phyloP scores from a whole-genome alignment of 768 basidiomycete species.

The Lactarius evosmus region DNA sequence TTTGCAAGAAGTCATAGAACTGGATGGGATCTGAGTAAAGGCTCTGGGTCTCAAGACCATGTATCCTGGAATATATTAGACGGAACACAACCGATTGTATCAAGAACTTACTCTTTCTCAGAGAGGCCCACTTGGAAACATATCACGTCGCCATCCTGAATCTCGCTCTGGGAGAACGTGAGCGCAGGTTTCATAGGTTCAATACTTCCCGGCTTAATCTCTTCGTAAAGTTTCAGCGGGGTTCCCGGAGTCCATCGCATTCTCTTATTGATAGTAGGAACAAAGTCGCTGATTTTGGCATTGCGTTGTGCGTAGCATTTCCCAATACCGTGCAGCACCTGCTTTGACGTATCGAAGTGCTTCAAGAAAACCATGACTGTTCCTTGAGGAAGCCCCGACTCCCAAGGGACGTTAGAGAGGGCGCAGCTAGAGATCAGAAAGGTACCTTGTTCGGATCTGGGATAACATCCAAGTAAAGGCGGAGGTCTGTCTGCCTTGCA shows the following conservation, averaged over 20 bases:
- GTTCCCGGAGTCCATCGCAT: constrained; percentile 97
- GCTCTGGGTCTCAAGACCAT: constrained; percentile 84
- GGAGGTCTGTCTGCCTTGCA: constrained; percentile 88
- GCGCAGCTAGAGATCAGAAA: background rate
- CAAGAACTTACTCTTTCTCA: constrained; percentile 82
- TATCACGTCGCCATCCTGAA: constrained; percentile 98
- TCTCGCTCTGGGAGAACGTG: constrained; percentile 96
- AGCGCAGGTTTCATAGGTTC: constrained; percentile 94
- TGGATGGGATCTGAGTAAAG: constrained; percentile 87
- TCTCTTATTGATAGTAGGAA: constrained; percentile 81
- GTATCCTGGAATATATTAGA: constrained; percentile 48
- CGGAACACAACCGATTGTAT: background rate
- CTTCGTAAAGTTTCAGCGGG: constrained; percentile 94
- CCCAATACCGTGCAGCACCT: constrained; percentile 79
- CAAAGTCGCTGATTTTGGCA: constrained; percentile 86
- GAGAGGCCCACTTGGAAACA: constrained; percentile 96
- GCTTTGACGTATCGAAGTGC: constrained; percentile 93
- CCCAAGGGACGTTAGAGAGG: constrained; percentile 19
- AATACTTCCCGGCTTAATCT: constrained; percentile 99
- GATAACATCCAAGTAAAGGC: constrained; percentile 91
- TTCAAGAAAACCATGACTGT: constrained; percentile 99
- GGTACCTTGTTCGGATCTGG: constrained; percentile 72
- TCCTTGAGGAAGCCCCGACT: constrained; percentile 74
- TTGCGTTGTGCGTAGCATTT: constrained; percentile 86
- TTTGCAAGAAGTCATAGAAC: constrained; percentile 98